Evolutionary conservation across 306 rosid genomes (phyloP).

Genomic region (Aeschynomene evenia): DNA sequence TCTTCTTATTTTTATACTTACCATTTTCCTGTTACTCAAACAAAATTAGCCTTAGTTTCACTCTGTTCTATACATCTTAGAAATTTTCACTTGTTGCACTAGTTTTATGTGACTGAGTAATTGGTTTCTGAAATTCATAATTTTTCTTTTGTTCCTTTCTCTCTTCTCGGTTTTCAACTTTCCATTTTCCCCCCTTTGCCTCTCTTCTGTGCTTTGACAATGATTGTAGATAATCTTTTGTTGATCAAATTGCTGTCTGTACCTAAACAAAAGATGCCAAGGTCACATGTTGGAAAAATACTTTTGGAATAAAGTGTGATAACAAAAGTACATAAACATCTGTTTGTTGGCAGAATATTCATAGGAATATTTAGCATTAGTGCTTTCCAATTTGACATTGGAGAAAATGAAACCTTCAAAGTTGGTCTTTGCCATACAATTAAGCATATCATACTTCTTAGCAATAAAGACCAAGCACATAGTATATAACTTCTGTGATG

Average conservation of each 20-base stretch:
- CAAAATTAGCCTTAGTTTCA: background rate
- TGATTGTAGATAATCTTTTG: background rate
- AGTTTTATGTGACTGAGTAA: background rate
- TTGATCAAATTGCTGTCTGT: background rate
- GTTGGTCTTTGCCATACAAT: conserved; percentile 6
- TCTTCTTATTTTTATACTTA: background rate
- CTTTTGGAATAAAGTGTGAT: conserved; percentile 3
- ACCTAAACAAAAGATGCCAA: background rate
- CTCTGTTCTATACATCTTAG: background rate
- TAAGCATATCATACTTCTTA: conserved; percentile 5
- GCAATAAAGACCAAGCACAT: background rate
- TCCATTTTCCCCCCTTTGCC: background rate
- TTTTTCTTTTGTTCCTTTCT: background rate
- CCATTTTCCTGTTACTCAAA: too few relatives aligned
- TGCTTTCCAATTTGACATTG: conserved; percentile 15
- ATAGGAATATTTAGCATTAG: background rate
- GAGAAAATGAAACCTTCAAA: conserved; percentile 27
- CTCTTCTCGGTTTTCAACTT: background rate
- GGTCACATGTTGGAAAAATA: background rate
- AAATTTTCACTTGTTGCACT: background rate
- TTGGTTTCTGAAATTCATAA: background rate
- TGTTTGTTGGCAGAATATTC: conserved; percentile 9
- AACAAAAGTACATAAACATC: conserved; percentile 4
- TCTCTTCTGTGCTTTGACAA: background rate
- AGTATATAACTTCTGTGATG: background rate